Evolutionary conservation across 2,329 filamentous ascomycete species (phyloP), one percentile per base, ranked within the genome.

Genomic region (Venturia pyrina): DNA sequence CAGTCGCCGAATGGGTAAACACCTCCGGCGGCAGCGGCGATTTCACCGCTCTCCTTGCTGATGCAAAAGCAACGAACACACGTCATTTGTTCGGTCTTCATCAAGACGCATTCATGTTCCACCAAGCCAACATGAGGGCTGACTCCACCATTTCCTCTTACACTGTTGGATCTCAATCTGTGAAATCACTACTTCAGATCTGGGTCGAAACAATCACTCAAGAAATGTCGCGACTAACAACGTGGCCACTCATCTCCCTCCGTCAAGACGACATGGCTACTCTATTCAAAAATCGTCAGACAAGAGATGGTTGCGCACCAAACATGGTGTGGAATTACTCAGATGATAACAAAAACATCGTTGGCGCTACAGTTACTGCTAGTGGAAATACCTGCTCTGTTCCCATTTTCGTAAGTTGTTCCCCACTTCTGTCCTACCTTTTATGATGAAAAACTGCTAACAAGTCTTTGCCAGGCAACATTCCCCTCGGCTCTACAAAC

Each of bases 241-340:
- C 41, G 5, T 65, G 63, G 63, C 63, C 63, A 8, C 32, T 65
- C 5, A 43, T 65, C 21, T 34, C 63, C 19, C 3, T 65, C 34
- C 64, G 60, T n/a, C 63, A 65, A 34, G 63, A 65, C 19, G 63
- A 65, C 37, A 10, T 62, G 24, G 63, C 63, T 1, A 61, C 56
- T 3, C 32, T 43, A 24, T 59, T 65, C 48, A 17, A 11, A 21
- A 43, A 65, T 6, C 50, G 63, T 21, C 57, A 61, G 34, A 61
- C 63, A 7, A 6, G 63, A n/a, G 63, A 65, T 72, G 73, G 73
- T 62, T 83, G 85, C 76, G 70, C 77, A 50, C 82, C 83, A 63
- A 77, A 77, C 63, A 70, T 85, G 64, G 76, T 72, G 24, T 84
- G 81, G 72, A 76, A 74, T 62, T 78, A 78, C 64, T 73, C 63